Evolutionary conservation across 176 grass and related monocot genomes (phyloP), one percentile per base, ranked within the genome.

Genomic region (Oryza meyeriana): DNA sequence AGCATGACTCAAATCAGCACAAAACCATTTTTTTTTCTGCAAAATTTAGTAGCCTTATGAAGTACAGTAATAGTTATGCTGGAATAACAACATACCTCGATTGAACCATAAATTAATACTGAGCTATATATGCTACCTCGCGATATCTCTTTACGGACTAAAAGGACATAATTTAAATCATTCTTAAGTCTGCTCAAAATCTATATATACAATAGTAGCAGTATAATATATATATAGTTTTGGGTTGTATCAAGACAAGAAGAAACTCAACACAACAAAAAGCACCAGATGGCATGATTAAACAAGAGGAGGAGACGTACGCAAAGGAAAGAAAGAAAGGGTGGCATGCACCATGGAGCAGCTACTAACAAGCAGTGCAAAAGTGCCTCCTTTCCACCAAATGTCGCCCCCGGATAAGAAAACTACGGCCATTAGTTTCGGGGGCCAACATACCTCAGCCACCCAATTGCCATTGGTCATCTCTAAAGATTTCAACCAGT

Each of bases 381-480:
- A 80, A 66, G 77, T 11, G 12, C 8, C 18, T 9, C 24, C 76
- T 86, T 86, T 80, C 69, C 76, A 67, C 42, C 69, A 25, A 64
- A 79, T 30, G 69, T 66, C 83, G 55, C 39, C 66, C 66, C 57
- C 32, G 30, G 75, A 85, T 79, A 79, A 79, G 83, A 79, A 79
- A 85, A 85, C 75, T 85, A 79, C 67, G 75, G 75, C 75, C 83
- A 72, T 79, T 85, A 79, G 55, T 64, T 75, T 75, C 26, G 34
- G 29, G 68, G 58, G 52, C 75, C 65, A 71, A n/a, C 63, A 36
- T 32, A 26, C 48, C 48, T 52, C 48, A 22, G 63, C 45, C 35
- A 69, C 16, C 61, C 77, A 80, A 55, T 55, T 7, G 18, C 50
- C 50, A 55, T 75, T 81, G 70, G 77, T 42, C 36, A 27, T 40